A percentile compares a stretch with the other conserved stretches of the same genome.
These are phyloP conservation scores for Malus fusca DNA, from an alignment of 306 rosid species.

Conservation along the genomic window DNA sequence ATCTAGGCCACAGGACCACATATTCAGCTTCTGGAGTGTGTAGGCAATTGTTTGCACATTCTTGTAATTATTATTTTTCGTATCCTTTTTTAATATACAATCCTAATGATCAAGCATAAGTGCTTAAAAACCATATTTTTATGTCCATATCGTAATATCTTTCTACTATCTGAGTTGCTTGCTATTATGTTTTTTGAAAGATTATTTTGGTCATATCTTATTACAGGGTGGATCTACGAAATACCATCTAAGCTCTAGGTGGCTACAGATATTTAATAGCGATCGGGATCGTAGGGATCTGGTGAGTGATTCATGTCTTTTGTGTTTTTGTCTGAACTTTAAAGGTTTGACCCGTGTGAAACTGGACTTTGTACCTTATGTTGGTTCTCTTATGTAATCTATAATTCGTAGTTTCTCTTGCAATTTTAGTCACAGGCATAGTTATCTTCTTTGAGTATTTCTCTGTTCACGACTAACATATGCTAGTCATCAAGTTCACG, in stretches of 20 bases:
- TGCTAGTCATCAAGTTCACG: not conserved
- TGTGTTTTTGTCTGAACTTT: not conserved
- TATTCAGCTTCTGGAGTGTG: not conserved
- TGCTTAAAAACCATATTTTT: not conserved
- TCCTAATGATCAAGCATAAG: not conserved
- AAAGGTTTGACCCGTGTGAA: not conserved
- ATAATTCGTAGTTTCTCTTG: not conserved
- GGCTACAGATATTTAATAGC: slow-evolving; percentile 86
- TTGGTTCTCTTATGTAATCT: not conserved
- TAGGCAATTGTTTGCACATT: not conserved
- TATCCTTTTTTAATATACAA: not conserved
- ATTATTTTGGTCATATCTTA: slow-evolving; percentile 19
- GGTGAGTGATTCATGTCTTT: slow-evolving; percentile 37
- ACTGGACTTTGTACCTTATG: not conserved
- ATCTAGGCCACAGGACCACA: not conserved
- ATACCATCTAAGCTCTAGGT: slow-evolving; percentile 80
- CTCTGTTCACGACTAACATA: not conserved
- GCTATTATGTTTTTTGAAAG: slow-evolving; percentile 13
- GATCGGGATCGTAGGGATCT: slow-evolving; percentile 95
- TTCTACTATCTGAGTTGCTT: not conserved
- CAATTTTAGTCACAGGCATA: not conserved
- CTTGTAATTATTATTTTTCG: not conserved
- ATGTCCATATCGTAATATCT: not conserved
- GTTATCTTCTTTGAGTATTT: not conserved
- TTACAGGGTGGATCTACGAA: slow-evolving; percentile 86